These are phyloP conservation scores for Naematelia encephala DNA, from an alignment of 768 basidiomycete species.

Conservation along the genomic window DNA sequence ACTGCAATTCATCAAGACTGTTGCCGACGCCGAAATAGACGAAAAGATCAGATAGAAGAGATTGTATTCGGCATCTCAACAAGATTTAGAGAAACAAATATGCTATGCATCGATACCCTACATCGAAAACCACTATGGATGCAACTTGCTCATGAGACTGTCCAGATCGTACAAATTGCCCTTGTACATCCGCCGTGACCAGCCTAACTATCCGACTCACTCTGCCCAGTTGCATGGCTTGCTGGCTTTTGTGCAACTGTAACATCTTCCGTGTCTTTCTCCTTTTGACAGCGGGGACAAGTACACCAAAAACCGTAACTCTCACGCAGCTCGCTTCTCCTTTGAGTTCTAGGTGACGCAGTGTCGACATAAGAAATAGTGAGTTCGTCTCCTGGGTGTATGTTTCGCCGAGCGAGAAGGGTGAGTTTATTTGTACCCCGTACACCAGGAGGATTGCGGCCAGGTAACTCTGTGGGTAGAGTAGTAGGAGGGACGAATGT, in stretches of 20 bases:
- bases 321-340: constrained; percentile 46
- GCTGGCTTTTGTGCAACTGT: not conserved
- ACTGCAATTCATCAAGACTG: constrained; percentile 72
- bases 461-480: constrained; percentile 29
- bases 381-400: constrained; percentile 71
- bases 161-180: too few species aligned
- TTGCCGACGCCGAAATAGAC: constrained; percentile 66
- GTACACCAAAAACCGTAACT: constrained; percentile 55
- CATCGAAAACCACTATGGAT: too few species aligned
- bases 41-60: constrained; percentile 28
- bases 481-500: constrained; percentile 19
- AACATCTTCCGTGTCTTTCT: constrained; percentile 42
- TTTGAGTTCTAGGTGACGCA: constrained; percentile 22
- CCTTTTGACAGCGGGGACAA: constrained; percentile 66
- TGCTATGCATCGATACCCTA: too few species aligned
- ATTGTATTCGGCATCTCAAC: not conserved
- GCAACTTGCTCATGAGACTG: too few species aligned
- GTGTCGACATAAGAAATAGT: constrained; percentile 74
- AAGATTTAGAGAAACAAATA: too few species aligned
- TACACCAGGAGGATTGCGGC: constrained; percentile 60
- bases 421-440: constrained; percentile 60
- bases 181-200: too few species aligned
- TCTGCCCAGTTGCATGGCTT: too few species aligned
- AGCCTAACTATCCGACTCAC: too few species aligned
- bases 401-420: constrained; percentile 63